A percentile compares a stretch with the other conserved stretches of the same genome.
phyloP scores from a whole-genome alignment of 768 basidiomycete genomes.

The Botryobasidium botryosum region DNA sequence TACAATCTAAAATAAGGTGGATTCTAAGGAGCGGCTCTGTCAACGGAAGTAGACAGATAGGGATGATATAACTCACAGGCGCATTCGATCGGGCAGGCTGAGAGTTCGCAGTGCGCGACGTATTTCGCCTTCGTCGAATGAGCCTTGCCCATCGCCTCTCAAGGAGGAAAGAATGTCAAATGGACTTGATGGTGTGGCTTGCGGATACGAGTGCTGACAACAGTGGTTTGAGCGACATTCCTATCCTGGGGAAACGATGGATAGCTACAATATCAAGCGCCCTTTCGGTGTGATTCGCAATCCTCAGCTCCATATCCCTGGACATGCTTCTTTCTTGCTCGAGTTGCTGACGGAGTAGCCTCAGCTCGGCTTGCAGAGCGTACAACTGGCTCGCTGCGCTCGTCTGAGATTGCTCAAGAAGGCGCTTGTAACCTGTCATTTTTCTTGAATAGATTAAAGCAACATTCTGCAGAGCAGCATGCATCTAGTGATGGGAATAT shows the following conservation, averaged over 20 bases:
- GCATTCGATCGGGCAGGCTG: constrained; percentile 50
- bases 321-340: constrained; percentile 11
- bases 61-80: constrained; percentile 34
- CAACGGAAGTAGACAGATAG: background rate
- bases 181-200: background rate
- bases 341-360: constrained; percentile 38
- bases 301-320: constrained; percentile 5
- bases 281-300: background rate
- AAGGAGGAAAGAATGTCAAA: constrained; percentile 21
- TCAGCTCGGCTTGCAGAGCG: constrained; percentile 67
- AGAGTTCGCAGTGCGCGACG: constrained; percentile 44
- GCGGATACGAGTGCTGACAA: background rate
- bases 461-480: constrained; percentile 27
- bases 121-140: constrained; percentile 54
- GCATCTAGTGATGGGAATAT: constrained; percentile 22
- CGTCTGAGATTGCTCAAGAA: constrained; percentile 62
- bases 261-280: background rate
- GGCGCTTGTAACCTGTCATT: constrained; percentile 55
- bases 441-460: constrained; percentile 32
- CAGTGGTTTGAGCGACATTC: background rate
- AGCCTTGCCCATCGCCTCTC: constrained; percentile 31
- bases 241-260: constrained; percentile 4
- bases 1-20: constrained; percentile 44
- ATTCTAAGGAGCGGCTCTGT: constrained; percentile 25
- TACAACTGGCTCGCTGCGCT: constrained; percentile 68